A percentile compares a stretch with the other conserved stretches of the same genome.
Conservation (phyloP, 768 basidiomycete species). For the Paxillus ammoniavirescens region DNA sequence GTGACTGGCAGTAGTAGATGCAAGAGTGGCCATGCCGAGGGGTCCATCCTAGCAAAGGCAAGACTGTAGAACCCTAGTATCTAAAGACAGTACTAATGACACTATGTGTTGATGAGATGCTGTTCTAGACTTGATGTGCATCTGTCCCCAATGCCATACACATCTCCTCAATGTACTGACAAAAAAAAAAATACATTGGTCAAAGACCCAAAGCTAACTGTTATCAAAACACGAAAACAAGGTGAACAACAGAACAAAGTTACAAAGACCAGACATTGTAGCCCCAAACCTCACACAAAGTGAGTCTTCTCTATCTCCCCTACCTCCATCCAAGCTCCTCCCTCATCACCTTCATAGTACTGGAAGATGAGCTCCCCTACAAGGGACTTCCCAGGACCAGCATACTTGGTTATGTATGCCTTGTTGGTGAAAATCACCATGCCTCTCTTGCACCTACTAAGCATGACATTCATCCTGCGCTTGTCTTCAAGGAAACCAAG, state of each 20-base stretch:
- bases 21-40: not conserved
- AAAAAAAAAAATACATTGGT: not conserved
- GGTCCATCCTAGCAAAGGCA: constrained; percentile 11
- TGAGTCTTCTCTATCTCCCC: constrained; percentile 24
- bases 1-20: not conserved
- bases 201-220: not conserved
- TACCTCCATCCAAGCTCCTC: constrained; percentile 36
- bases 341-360: constrained; percentile 29
- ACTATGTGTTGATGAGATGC: too few species aligned
- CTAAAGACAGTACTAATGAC: too few species aligned
- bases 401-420: constrained; percentile 57
- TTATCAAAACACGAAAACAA: not conserved
- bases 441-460: constrained; percentile 72
- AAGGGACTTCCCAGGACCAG: constrained; percentile 44
- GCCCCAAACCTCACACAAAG: constrained; percentile 14
- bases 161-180: not conserved
- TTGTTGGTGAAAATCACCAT: constrained; percentile 74
- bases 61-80: constrained; percentile 11
- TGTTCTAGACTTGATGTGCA: not conserved
- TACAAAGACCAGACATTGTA: not conserved
- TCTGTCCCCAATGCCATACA: not conserved
- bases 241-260: not conserved
- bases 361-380: constrained; percentile 37
- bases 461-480: constrained; percentile 84
- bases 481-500: constrained; percentile 67